phyloP scores from a whole-genome alignment of 257 asterid species.

The Plantago elongata region DNA sequence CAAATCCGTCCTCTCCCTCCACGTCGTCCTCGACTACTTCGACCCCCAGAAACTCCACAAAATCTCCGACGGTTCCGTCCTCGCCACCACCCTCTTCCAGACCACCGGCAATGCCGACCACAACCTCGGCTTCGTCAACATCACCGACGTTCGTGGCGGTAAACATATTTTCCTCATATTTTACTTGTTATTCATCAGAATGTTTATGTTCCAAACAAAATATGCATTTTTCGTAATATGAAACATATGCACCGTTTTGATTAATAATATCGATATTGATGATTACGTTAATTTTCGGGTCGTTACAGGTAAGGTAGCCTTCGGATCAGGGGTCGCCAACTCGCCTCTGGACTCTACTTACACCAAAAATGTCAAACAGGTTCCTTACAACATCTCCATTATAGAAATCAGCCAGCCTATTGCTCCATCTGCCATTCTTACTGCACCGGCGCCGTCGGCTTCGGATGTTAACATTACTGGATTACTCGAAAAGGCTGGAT shows the following conservation, averaged over 20 bases:
- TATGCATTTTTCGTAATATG: too few species aligned
- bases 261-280: too few species aligned
- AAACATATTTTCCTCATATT: too few species aligned
- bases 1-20: conserved; percentile 62
- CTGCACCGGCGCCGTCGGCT: conserved; percentile 48
- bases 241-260: too few species aligned
- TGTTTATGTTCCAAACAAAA: too few species aligned
- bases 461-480: conserved; percentile 60
- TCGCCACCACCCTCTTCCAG: conserved; percentile 83
- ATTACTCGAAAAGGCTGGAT: conserved; percentile 75
- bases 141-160: conserved; percentile 78
- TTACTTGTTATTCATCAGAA: too few species aligned
- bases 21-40: conserved; percentile 83
- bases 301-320: conserved; percentile 43
- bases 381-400: conserved; percentile 73
- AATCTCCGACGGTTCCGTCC: conserved; percentile 72
- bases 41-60: conserved; percentile 77
- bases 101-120: conserved; percentile 90
- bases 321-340: conserved; percentile 80
- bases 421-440: conserved; percentile 53
- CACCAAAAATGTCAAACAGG: conserved; percentile 51
- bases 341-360: conserved; percentile 54
- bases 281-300: too few species aligned
- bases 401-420: conserved; percentile 71
- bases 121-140: conserved; percentile 77